Percentiles rank a stretch among this genome's conserved stretches.
Conservation (phyloP, 2,329 filamentous ascomycete species). For the Monilinia fructigena region DNA sequence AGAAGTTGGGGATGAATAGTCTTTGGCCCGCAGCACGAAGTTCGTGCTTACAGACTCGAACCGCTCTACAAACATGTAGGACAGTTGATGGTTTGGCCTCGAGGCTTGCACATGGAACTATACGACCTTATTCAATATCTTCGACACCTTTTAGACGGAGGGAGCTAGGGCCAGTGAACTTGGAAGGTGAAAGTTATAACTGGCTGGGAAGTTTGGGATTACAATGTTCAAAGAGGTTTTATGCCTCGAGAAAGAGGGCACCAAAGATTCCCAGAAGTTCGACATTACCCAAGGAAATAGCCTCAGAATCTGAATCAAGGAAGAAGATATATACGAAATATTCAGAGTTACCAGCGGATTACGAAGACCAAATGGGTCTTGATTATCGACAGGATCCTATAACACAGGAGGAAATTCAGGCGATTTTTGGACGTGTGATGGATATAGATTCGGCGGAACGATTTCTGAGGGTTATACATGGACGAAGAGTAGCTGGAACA, state of each 20-base stretch:
- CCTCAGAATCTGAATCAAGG: constrained; percentile 19
- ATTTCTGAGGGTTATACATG: constrained; percentile 59
- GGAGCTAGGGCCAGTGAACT: neutral
- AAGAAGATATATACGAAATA: constrained; percentile 50
- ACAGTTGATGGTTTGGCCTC: constrained; percentile 31
- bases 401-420: constrained; percentile 46
- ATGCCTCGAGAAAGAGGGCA: constrained; percentile 1
- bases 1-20: constrained; percentile 32
- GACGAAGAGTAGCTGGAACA: constrained; percentile 62
- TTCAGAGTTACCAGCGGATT: constrained; percentile 56
- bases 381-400: constrained; percentile 53
- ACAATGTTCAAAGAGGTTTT: constrained; percentile 22
- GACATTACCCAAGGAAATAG: neutral
- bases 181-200: neutral
- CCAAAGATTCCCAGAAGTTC: neutral
- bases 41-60: constrained; percentile 31
- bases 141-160: constrained; percentile 1
- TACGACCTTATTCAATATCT: constrained; percentile 27
- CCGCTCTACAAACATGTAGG: constrained; percentile 31
- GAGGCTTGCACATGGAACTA: constrained; percentile 29
- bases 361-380: constrained; percentile 56
- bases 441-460: constrained; percentile 49
- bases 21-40: constrained; percentile 33
- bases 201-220: constrained; percentile 7
- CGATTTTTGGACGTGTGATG: constrained; percentile 53